Conservation (phyloP, 352 stramenopile species). For the Pythium aristosporum region DNA sequence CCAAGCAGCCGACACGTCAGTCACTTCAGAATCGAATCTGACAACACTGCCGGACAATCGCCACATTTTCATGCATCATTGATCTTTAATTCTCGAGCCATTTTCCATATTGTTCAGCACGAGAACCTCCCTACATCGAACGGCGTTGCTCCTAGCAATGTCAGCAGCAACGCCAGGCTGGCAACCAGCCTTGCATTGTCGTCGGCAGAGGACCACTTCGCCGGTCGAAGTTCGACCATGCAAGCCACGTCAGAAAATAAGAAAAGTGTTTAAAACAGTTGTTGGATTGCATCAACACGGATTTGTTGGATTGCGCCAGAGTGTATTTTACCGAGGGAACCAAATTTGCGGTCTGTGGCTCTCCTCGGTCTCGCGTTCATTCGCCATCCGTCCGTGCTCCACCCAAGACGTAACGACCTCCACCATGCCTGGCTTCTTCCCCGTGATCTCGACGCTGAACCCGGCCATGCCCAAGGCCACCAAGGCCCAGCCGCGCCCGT, state of each 20-base stretch:
- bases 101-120: not conserved
- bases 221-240: no score
- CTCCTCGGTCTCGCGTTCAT: constrained; percentile 35
- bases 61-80: not conserved
- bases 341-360: constrained; percentile 15
- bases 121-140: not conserved
- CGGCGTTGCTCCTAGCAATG: no score
- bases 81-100: no score
- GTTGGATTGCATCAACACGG: constrained; percentile 8
- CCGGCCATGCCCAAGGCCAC: constrained; percentile 47
- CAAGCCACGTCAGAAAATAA: not conserved
- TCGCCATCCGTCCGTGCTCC: constrained; percentile 65
- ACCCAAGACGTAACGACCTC: constrained; percentile 22
- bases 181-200: not conserved
- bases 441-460: constrained; percentile 71
- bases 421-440: constrained; percentile 78
- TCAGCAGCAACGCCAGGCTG: no score
- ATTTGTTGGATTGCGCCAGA: not conserved
- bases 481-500: constrained; percentile 44
- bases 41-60: constrained; percentile 11
- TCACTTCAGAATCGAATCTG: constrained; percentile 15
- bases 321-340: constrained; percentile 33
- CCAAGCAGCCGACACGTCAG: constrained; percentile 28
- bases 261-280: constrained; percentile 26
- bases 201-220: constrained; percentile 3